phyloP scores from a whole-genome alignment of 345 rosid genomes.

The Bruguiera parviflora region DNA sequence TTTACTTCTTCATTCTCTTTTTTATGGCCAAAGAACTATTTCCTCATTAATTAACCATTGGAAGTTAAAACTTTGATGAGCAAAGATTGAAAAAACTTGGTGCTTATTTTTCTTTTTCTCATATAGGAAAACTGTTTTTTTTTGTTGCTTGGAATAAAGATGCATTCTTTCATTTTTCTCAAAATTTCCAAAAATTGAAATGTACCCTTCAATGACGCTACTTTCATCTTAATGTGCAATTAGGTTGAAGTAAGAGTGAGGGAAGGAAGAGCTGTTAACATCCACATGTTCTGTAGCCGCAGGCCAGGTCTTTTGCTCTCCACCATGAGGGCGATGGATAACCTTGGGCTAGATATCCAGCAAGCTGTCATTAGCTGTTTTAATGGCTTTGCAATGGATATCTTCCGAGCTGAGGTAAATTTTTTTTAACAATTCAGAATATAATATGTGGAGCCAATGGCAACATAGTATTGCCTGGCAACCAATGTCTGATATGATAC shows the following conservation, averaged over 20 bases:
- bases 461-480: neutral
- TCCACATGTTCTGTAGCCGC: conserved; percentile 96
- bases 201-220: neutral
- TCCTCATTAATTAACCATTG: neutral
- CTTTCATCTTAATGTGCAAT: neutral
- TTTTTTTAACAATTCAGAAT: neutral
- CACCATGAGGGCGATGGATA: conserved; percentile 92
- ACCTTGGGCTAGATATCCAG: conserved; percentile 93
- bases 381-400: conserved; percentile 94
- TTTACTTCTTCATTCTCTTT: neutral
- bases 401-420: conserved; percentile 93
- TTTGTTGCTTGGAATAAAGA: neutral
- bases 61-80: neutral
- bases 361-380: conserved; percentile 98
- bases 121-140: neutral
- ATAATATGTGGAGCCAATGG: neutral
- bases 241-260: conserved; percentile 92
- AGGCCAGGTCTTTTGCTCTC: conserved; percentile 90
- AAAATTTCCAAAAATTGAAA: neutral
- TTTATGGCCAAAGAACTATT: neutral
- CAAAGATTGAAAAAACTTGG: neutral
- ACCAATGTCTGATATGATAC: too few relatives aligned
- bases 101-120: neutral
- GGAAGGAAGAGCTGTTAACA: conserved; percentile 96
- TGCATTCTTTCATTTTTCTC: neutral